phyloP scores from a whole-genome alignment of 805 yeast genomes.

The Pichia phayaonensis region DNA sequence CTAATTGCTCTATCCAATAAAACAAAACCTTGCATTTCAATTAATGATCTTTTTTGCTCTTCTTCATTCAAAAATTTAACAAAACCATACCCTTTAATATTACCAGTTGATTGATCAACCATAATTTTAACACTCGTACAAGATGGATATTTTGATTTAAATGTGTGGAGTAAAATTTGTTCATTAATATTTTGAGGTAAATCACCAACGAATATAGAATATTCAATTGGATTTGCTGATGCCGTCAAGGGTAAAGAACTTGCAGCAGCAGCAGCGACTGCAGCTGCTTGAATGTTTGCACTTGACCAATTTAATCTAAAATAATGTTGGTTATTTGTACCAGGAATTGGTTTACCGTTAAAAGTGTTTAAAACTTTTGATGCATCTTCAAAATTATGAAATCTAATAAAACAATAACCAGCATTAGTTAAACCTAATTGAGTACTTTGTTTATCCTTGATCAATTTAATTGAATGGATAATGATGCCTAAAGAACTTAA shows the following conservation, averaged over 20 bases:
- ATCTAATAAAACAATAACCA: slow-evolving; percentile 80
- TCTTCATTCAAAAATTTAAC: slow-evolving; percentile 62
- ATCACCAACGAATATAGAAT: slow-evolving; percentile 82
- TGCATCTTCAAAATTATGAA: slow-evolving; percentile 53
- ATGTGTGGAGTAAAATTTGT: slow-evolving; percentile 51
- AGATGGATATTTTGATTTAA: slow-evolving; percentile 63
- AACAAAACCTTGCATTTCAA: slow-evolving; percentile 75
- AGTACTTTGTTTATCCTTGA: slow-evolving; percentile 49
- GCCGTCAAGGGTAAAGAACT: slow-evolving; percentile 10
- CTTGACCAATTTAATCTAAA: slow-evolving; percentile 81
- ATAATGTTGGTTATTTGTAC: slow-evolving; percentile 40
- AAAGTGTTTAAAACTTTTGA: slow-evolving; percentile 51
- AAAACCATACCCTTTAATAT: slow-evolving; percentile 83
- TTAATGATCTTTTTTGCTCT: slow-evolving; percentile 64
- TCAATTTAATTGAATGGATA: slow-evolving; percentile 52
- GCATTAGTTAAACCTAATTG: slow-evolving; percentile 37
- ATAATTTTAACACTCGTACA: slow-evolving; percentile 72
- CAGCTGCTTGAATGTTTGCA: slow-evolving; percentile 21
- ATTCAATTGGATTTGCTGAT: slow-evolving; percentile 30
- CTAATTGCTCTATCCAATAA: slow-evolving; percentile 71
- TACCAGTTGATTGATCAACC: slow-evolving; percentile 61
- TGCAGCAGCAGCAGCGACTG: slow-evolving; percentile 13
- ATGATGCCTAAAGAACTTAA: slow-evolving; percentile 49
- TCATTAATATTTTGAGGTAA: slow-evolving; percentile 69
- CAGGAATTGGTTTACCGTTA: slow-evolving; percentile 67